phyloP scores from a whole-genome alignment of 108 stramenopile genomes.

The Nitzschia putrida region DNA sequence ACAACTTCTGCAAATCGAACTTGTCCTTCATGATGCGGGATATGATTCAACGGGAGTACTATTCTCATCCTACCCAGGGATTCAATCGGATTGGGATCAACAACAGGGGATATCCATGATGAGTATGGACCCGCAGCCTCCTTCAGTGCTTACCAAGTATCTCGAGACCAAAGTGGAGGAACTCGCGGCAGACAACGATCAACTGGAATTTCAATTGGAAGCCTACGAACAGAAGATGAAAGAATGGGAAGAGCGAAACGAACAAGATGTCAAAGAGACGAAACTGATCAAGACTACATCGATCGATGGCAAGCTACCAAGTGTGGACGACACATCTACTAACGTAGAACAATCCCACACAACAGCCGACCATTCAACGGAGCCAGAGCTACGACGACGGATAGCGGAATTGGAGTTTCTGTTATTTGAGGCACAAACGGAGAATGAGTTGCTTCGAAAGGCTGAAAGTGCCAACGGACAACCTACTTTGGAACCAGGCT shows the following conservation, averaged over 20 bases:
- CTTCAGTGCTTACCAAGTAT: conserved; percentile 33
- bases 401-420: conserved; percentile 1
- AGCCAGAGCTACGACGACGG: background rate
- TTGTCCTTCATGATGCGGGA: conserved; percentile 21
- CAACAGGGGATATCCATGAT: conserved; percentile 28
- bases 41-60: conserved; percentile 12
- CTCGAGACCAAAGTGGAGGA: conserved; percentile 30
- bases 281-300: background rate
- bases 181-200: conserved; percentile 25
- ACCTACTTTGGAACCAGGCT: background rate
- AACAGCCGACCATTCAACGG: background rate
- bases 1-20: conserved; percentile 6
- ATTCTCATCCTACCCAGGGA: background rate
- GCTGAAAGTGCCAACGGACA: background rate
- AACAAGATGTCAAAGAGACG: background rate
- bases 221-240: background rate
- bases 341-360: background rate
- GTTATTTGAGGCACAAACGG: background rate
- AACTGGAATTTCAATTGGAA: conserved; percentile 18
- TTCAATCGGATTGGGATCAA: background rate
- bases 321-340: background rate
- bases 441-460: conserved; percentile 2
- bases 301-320: background rate
- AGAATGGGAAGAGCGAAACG: background rate
- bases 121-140: conserved; percentile 39